phyloP scores from a whole-genome alignment of 23 red algal genomes.

The Gracilaria gracilis region DNA sequence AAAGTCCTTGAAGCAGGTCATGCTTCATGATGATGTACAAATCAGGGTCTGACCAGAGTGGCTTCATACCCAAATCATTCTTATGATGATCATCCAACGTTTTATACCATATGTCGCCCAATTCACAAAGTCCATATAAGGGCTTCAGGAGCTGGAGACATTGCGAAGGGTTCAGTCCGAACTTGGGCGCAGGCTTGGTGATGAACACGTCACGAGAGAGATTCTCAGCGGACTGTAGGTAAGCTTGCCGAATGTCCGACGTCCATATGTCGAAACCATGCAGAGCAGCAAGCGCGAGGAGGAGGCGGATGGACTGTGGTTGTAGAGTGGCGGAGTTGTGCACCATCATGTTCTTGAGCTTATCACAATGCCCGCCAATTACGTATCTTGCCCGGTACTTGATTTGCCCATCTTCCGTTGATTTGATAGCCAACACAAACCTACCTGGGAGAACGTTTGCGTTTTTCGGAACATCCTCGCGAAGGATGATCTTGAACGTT shows the following conservation, averaged over 20 bases:
- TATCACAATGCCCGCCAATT: slow-evolving; percentile 16
- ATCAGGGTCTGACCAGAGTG: slow-evolving; percentile 14
- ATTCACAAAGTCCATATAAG: slow-evolving; percentile 32
- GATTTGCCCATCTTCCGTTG: slow-evolving; percentile 24
- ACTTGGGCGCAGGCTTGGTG: neutral
- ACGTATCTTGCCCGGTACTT: slow-evolving; percentile 38
- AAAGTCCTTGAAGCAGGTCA: slow-evolving; percentile 17
- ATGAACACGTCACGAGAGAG: slow-evolving; percentile 47
- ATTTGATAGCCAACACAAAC: no score
- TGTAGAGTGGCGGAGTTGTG: slow-evolving; percentile 26
- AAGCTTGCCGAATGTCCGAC: slow-evolving; percentile 22
- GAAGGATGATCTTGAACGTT: slow-evolving; percentile 42
- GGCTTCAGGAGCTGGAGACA: slow-evolving; percentile 24
- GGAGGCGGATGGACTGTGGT: slow-evolving; percentile 35
- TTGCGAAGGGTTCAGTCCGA: slow-evolving; percentile 38
- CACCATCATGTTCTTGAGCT: slow-evolving; percentile 43
- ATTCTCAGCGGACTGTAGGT: slow-evolving; percentile 33
- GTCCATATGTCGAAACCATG: slow-evolving; percentile 42
- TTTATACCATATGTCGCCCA: slow-evolving; percentile 25
- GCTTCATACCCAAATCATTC: slow-evolving; percentile 28
- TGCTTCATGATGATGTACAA: neutral
- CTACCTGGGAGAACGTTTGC: slow-evolving; percentile 53
- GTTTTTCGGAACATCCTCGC: slow-evolving; percentile 26
- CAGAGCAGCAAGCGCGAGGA: slow-evolving; percentile 21
- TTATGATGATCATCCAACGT: slow-evolving; percentile 25